Percentiles rank a stretch among this genome's conserved stretches.
These are phyloP conservation scores for Diaporthe aspalathi DNA, from an alignment of 2,329 filamentous ascomycete genomes.

Conservation along the genomic window DNA sequence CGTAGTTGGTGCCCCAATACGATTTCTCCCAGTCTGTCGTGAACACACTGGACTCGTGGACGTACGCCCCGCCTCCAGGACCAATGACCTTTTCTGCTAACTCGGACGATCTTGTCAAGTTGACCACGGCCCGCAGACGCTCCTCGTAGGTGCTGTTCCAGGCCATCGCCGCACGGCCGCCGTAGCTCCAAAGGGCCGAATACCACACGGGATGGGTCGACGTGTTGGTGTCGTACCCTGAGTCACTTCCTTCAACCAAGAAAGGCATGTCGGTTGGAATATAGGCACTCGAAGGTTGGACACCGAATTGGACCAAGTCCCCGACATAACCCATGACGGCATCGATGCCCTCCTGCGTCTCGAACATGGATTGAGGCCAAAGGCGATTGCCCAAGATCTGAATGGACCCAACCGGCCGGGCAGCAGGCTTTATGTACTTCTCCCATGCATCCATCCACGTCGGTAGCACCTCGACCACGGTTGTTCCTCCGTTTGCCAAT, in stretches of 20 bases:
- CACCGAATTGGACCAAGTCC: not conserved
- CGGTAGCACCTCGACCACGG: conserved; percentile 9
- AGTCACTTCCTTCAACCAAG: conserved; percentile 8
- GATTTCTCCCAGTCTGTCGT: not conserved
- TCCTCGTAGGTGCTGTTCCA: conserved; percentile 29
- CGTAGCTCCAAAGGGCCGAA: conserved; percentile 14
- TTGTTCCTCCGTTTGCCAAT: conserved; percentile 12
- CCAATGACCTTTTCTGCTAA: conserved; percentile 14
- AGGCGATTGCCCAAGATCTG: not conserved
- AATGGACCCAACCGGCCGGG: conserved; percentile 9
- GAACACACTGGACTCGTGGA: conserved; percentile 20
- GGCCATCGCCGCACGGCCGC: not conserved
- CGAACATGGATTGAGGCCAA: conserved; percentile 19
- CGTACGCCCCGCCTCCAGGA: conserved; percentile 11
- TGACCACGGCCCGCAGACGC: not conserved
- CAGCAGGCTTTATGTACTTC: conserved; percentile 27
- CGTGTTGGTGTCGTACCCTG: conserved; percentile 14
- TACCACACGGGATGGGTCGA: conserved; percentile 10
- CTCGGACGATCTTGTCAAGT: conserved; percentile 7
- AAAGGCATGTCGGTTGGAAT: conserved; percentile 17
- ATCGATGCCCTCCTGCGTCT: not conserved
- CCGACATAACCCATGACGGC: not conserved
- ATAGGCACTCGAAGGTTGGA: not conserved
- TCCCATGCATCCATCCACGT: conserved; percentile 11
- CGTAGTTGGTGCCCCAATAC: conserved; percentile 4